A percentile compares a stretch with the other conserved stretches of the same genome.
phyloP scores from a whole-genome alignment of 352 stramenopile genomes.

The Phytophthora tentaculata region DNA sequence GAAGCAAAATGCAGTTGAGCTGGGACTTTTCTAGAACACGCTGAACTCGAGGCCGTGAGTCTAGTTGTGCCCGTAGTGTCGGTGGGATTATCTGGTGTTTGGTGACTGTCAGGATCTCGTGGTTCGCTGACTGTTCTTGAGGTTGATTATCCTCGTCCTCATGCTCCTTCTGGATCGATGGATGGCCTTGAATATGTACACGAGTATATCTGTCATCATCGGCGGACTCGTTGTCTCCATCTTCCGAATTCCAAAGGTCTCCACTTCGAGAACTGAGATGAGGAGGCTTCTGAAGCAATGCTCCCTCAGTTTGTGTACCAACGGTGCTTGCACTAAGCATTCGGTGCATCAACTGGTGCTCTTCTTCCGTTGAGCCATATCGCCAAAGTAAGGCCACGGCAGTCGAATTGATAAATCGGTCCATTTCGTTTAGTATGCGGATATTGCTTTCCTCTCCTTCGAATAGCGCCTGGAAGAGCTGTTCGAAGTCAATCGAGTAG shows the following conservation, averaged over 20 bases:
- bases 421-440: slow-evolving; percentile 56
- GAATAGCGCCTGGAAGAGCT: slow-evolving; percentile 55
- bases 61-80: slow-evolving; percentile 58
- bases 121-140: slow-evolving; percentile 1
- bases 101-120: slow-evolving; percentile 32
- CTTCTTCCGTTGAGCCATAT: slow-evolving; percentile 57
- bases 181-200: background rate
- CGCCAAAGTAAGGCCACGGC: slow-evolving; percentile 72
- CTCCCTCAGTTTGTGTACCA: slow-evolving; percentile 44
- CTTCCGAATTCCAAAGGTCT: slow-evolving; percentile 24
- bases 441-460: slow-evolving; percentile 49
- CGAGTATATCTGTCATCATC: slow-evolving; percentile 6
- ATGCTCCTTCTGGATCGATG: background rate
- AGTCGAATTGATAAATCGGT: slow-evolving; percentile 75
- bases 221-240: slow-evolving; percentile 18
- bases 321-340: slow-evolving; percentile 55
- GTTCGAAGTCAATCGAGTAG: slow-evolving; percentile 61
- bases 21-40: slow-evolving; percentile 60
- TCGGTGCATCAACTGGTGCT: slow-evolving; percentile 59
- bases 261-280: slow-evolving; percentile 20
- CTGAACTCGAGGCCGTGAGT: slow-evolving; percentile 53
- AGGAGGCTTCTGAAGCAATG: slow-evolving; percentile 17
- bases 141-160: slow-evolving; percentile 15
- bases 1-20: slow-evolving; percentile 50
- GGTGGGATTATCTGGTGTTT: slow-evolving; percentile 54